These are phyloP conservation scores for Chaetothyriales sp. DNA, from an alignment of 2,329 filamentous ascomycete genomes.

Conservation along the genomic window DNA sequence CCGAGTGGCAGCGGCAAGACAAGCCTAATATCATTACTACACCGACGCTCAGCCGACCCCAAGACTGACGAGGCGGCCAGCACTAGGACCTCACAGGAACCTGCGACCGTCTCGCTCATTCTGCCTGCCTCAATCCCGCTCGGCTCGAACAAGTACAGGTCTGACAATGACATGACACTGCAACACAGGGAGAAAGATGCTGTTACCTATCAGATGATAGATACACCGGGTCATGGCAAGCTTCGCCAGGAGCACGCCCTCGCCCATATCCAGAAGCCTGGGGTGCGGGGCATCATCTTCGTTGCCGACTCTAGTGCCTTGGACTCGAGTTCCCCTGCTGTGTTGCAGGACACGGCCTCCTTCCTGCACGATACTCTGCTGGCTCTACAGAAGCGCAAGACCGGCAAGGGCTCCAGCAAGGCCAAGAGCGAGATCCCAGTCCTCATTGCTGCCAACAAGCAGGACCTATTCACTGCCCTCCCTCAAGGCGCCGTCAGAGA, in stretches of 20 bases:
- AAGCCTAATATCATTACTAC: constrained; percentile 58
- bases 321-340: constrained; percentile 24
- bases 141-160: constrained; percentile 48
- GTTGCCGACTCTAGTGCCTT: constrained; percentile 71
- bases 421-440: constrained; percentile 50
- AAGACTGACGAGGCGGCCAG: constrained; percentile 41
- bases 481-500: constrained; percentile 61
- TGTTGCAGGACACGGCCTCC: constrained; percentile 55
- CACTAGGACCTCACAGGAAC: constrained; percentile 50
- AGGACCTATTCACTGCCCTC: constrained; percentile 85
- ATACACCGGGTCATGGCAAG: constrained; percentile 93
- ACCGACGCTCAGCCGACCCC: constrained; percentile 31
- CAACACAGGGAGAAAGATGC: constrained; percentile 31
- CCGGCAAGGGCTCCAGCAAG: constrained; percentile 19
- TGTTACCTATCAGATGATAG: constrained; percentile 31
- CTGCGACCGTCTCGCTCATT: constrained; percentile 40
- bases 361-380: constrained; percentile 88
- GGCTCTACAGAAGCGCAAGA: constrained; percentile 56
- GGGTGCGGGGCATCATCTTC: constrained; percentile 62
- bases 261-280: constrained; percentile 28
- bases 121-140: constrained; percentile 39
- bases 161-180: constrained; percentile 50
- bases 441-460: constrained; percentile 83
- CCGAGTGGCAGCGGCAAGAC: constrained; percentile 80
- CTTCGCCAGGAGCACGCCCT: constrained; percentile 56